phyloP scores from a whole-genome alignment of 768 basidiomycete genomes.

The Pisolithus orientalis region DNA sequence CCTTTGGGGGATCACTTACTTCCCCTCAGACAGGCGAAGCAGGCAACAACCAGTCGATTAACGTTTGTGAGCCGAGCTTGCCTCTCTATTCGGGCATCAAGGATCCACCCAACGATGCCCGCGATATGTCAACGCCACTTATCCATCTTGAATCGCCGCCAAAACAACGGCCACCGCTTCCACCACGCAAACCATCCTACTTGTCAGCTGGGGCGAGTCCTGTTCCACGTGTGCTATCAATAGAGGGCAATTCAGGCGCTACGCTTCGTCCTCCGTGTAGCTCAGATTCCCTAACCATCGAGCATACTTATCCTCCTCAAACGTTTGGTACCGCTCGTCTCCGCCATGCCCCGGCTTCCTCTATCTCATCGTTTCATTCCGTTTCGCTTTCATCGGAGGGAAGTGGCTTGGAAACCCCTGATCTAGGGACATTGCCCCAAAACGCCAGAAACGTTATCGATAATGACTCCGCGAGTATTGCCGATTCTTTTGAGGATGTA shows the following conservation, averaged over 20 bases:
- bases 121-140: slow-evolving; percentile 33
- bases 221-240: slow-evolving; percentile 18
- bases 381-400: slow-evolving; percentile 71
- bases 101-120: slow-evolving; percentile 12
- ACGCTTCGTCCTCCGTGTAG: slow-evolving; percentile 27
- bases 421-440: not conserved
- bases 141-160: slow-evolving; percentile 53
- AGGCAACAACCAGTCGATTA: slow-evolving; percentile 9
- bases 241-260: slow-evolving; percentile 10
- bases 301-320: slow-evolving; percentile 49
- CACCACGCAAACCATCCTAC: slow-evolving; percentile 59
- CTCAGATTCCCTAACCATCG: slow-evolving; percentile 48
- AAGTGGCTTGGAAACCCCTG: slow-evolving; percentile 22
- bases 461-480: slow-evolving; percentile 50
- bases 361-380: slow-evolving; percentile 78
- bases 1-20: slow-evolving; percentile 20
- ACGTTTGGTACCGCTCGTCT: slow-evolving; percentile 28
- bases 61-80: slow-evolving; percentile 12
- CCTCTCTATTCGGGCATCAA: not conserved
- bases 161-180: slow-evolving; percentile 50
- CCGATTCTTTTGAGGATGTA: slow-evolving; percentile 69
- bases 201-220: slow-evolving; percentile 38
- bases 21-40: slow-evolving; percentile 6
- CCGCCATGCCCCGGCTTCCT: slow-evolving; percentile 58
- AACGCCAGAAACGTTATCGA: slow-evolving; percentile 31